These are phyloP conservation scores for Pseudovirgaria hyperparasitica DNA, from an alignment of 2,329 filamentous ascomycete genomes.

Conservation along the genomic window DNA sequence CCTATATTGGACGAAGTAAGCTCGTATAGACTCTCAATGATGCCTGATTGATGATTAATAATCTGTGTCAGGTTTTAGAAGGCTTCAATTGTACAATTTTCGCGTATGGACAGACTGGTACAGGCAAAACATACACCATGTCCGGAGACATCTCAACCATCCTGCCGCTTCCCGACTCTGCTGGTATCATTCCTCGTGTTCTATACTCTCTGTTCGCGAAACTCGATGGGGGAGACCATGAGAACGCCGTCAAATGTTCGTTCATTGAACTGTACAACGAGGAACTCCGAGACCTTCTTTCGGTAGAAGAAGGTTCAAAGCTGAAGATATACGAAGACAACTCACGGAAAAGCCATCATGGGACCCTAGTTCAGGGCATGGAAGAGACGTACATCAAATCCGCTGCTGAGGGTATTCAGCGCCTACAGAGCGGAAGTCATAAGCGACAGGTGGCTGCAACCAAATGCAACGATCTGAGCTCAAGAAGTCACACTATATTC, in stretches of 20 bases:
- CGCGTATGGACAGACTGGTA: constrained; percentile 94
- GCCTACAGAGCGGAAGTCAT: constrained; percentile 78
- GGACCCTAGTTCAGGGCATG: constrained; percentile 91
- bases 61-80: constrained; percentile 56
- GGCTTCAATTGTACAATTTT: constrained; percentile 99
- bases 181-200: constrained; percentile 89
- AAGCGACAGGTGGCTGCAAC: constrained; percentile 97
- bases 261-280: constrained; percentile 99
- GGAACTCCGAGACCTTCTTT: constrained; percentile 80
- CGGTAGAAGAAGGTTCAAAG: constrained; percentile 68
- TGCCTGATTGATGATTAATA: constrained; percentile 3
- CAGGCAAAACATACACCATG: constrained; percentile 99
- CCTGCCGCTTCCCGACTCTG: constrained; percentile 76
- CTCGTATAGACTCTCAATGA: not conserved
- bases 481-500: constrained; percentile 93
- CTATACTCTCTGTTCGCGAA: constrained; percentile 78
- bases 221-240: constrained; percentile 61
- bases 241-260: constrained; percentile 90
- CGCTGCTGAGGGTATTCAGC: constrained; percentile 72
- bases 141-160: constrained; percentile 93
- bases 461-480: constrained; percentile 98
- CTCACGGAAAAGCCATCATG: constrained; percentile 69
- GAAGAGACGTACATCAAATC: constrained; percentile 88
- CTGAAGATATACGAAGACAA: constrained; percentile 93
- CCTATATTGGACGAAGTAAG: constrained; percentile 83